Evolutionary conservation across 768 basidiomycete genomes (phyloP).

Genomic region (Candolleomyces aberdarensis): DNA sequence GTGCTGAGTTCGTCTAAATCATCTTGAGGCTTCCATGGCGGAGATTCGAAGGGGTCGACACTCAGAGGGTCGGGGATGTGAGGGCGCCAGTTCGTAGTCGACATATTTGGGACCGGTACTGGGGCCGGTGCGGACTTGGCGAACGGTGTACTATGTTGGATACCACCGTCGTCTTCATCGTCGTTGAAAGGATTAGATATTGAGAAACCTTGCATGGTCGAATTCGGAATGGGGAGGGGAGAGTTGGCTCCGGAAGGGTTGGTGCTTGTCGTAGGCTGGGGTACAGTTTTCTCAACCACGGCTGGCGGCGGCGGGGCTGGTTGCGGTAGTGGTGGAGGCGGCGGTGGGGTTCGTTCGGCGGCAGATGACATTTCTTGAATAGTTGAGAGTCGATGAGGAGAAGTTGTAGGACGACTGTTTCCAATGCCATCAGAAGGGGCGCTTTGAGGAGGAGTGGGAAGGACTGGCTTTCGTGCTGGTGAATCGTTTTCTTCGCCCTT

Average conservation of each 20-base stretch:
- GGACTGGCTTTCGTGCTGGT: slow-evolving; percentile 24
- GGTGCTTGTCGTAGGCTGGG: background rate
- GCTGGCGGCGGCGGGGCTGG: background rate
- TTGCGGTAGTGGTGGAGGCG: background rate
- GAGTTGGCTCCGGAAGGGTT: slow-evolving; percentile 7
- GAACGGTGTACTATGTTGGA: slow-evolving; percentile 4
- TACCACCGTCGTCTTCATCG: background rate
- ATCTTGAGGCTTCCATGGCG: slow-evolving; percentile 12
- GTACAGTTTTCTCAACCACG: background rate
- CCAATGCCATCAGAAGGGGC: slow-evolving; percentile 25
- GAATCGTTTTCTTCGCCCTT: slow-evolving; percentile 22
- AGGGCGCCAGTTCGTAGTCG: slow-evolving; percentile 3
- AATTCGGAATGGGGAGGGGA: slow-evolving; percentile 25
- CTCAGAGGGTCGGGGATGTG: background rate
- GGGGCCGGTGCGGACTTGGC: background rate
- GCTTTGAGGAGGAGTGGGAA: slow-evolving; percentile 37
- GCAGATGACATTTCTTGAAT: slow-evolving; percentile 27
- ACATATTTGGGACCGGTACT: slow-evolving; percentile 1
- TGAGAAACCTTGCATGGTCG: slow-evolving; percentile 12
- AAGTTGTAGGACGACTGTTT: slow-evolving; percentile 16
- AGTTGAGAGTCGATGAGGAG: slow-evolving; percentile 24
- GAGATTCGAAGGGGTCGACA: slow-evolving; percentile 8
- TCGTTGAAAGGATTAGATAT: slow-evolving; percentile 1
- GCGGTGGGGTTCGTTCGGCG: slow-evolving; percentile 10
- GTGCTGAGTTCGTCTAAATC: slow-evolving; percentile 15